phyloP scores from a whole-genome alignment of 2,329 filamentous ascomycete species.

The Colletotrichum spaethianum region DNA sequence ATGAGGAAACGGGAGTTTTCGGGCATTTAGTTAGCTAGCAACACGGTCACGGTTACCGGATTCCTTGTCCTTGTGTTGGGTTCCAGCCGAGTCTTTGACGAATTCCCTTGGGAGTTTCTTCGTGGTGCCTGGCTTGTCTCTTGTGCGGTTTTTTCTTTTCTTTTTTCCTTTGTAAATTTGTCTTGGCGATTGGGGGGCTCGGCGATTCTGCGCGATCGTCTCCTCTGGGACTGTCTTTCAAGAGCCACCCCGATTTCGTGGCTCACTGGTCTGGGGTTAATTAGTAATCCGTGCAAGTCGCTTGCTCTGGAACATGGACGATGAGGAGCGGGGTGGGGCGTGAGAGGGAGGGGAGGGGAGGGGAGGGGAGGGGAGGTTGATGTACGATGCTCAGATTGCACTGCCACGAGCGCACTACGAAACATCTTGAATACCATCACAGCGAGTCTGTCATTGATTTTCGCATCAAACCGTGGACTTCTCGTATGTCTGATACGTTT shows the following conservation, averaged over 20 bases:
- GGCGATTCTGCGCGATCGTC: background rate
- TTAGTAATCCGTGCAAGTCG: background rate
- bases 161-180: too few species aligned
- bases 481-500: background rate
- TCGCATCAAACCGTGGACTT: too few species aligned
- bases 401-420: background rate
- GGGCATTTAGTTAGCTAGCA: too few species aligned
- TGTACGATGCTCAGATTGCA: constrained; percentile 12
- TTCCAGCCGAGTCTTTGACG: too few species aligned
- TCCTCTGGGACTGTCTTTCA: background rate
- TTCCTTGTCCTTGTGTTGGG: too few species aligned
- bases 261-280: too few species aligned
- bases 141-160: background rate
- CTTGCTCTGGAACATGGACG: background rate
- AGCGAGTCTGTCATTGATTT: background rate
- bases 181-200: too few species aligned
- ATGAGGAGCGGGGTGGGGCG: background rate
- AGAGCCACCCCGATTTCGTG: background rate
- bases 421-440: background rate
- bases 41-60: too few species aligned
- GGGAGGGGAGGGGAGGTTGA: background rate
- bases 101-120: too few species aligned
- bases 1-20: too few species aligned
- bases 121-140: too few species aligned
- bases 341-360: background rate